phyloP scores from a whole-genome alignment of 768 basidiomycete genomes.

The Auricularia auricula-judae region DNA sequence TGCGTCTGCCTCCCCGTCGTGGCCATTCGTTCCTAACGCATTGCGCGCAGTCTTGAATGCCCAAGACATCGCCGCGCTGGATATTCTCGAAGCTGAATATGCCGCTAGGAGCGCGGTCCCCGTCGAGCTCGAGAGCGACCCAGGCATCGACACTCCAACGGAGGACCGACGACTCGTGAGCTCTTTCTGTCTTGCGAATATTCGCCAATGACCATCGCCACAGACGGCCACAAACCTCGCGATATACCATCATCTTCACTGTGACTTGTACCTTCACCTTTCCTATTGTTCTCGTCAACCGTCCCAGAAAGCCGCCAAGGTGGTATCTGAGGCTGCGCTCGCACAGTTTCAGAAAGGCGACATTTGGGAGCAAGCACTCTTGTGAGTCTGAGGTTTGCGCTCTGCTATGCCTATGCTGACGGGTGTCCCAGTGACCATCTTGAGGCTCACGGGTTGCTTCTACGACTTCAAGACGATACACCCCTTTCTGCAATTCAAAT shows the following conservation, averaged over 20 bases:
- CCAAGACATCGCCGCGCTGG: not conserved
- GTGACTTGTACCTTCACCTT: constrained; percentile 37
- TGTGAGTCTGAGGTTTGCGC: constrained; percentile 4
- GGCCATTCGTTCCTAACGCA: not conserved
- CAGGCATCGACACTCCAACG: not conserved
- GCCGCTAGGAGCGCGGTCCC: not conserved
- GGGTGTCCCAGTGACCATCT: constrained; percentile 20
- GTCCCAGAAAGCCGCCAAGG: constrained; percentile 2
- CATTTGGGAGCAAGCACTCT: constrained; percentile 34
- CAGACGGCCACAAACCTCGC: constrained; percentile 35
- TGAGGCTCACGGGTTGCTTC: constrained; percentile 27
- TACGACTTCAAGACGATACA: constrained; percentile 25
- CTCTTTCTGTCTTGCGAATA: not conserved
- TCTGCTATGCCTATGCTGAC: not conserved
- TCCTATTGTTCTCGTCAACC: constrained; percentile 21
- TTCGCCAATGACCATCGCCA: not conserved
- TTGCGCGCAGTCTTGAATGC: not conserved
- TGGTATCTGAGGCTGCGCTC: constrained; percentile 20
- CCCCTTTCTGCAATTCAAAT: constrained; percentile 25
- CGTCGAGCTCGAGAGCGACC: not conserved
- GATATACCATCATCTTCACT: constrained; percentile 33
- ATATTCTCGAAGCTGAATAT: not conserved
- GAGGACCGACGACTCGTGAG: not conserved
- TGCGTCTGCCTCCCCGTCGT: too few relatives aligned
- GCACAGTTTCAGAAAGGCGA: constrained; percentile 34